These are phyloP conservation scores for Pseudogymnoascus sp. DNA, from an alignment of 2,329 filamentous ascomycete genomes.

Conservation along the genomic window DNA sequence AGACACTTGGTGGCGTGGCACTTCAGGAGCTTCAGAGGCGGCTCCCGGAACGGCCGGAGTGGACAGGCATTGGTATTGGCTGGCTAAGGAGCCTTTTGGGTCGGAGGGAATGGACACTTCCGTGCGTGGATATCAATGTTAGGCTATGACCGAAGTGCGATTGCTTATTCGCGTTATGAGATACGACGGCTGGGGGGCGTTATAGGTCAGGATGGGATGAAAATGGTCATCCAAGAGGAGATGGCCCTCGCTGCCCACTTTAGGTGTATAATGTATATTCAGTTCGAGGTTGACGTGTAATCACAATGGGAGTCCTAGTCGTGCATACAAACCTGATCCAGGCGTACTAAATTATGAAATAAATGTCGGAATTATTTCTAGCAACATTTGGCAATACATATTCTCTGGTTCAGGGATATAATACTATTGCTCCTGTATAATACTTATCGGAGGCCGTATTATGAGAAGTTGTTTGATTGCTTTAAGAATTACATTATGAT, in stretches of 20 bases:
- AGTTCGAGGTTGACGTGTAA: neutral
- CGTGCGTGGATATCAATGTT: conserved; percentile 83
- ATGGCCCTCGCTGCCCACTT: neutral
- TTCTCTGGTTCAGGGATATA: neutral
- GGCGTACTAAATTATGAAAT: neutral
- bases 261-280: neutral
- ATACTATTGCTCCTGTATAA: neutral
- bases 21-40: conserved; percentile 48
- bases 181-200: conserved; percentile 4
- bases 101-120: conserved; percentile 78
- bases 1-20: conserved; percentile 57
- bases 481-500: no score
- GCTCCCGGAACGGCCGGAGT: conserved; percentile 49
- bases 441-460: neutral
- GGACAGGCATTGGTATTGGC: conserved; percentile 72
- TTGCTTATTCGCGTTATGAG: conserved; percentile 2
- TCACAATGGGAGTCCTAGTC: neutral
- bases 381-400: neutral
- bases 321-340: neutral
- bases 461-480: neutral
- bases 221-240: neutral
- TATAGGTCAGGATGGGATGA: neutral
- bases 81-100: conserved; percentile 79
- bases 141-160: conserved; percentile 44
- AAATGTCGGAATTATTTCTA: neutral